These are phyloP conservation scores for Penicillium vulpinum DNA, from an alignment of 2,329 filamentous ascomycete species.

Conservation along the genomic window DNA sequence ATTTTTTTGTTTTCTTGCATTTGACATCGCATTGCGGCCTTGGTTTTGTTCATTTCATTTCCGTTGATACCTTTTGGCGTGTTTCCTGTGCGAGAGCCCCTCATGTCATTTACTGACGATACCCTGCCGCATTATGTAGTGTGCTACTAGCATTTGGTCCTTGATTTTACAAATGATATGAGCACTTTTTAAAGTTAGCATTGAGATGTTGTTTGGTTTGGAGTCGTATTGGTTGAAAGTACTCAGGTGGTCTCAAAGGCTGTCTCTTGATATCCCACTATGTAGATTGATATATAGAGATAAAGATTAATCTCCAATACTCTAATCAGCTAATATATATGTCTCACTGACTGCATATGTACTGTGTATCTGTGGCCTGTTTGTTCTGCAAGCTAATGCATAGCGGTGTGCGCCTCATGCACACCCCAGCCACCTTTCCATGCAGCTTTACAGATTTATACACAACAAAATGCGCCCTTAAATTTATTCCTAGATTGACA, in stretches of 20 bases:
- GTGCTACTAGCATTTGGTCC: constrained; percentile 12
- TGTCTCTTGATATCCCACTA: not conserved
- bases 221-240: not conserved
- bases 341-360: not conserved
- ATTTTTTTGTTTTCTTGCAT: constrained; percentile 1
- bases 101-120: constrained; percentile 28
- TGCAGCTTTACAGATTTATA: not conserved
- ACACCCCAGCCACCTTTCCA: not conserved
- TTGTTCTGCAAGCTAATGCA: not conserved
- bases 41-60: constrained; percentile 6
- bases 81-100: constrained; percentile 14
- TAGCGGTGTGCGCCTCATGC: not conserved
- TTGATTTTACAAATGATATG: constrained; percentile 7
- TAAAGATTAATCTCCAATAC: not conserved
- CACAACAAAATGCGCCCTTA: not conserved
- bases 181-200: not conserved
- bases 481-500: not conserved
- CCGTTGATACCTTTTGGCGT: constrained; percentile 19
- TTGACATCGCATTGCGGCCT: constrained; percentile 1
- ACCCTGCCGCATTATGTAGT: constrained; percentile 24
- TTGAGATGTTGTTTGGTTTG: not conserved
- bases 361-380: not conserved
- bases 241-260: too few relatives aligned
- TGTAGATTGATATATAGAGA: not conserved
- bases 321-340: not conserved